Percentiles rank a stretch among this genome's conserved stretches.
These are phyloP conservation scores for Talaromyces wortmannii DNA, from an alignment of 495 filamentous ascomycete genomes.

Conservation along the genomic window DNA sequence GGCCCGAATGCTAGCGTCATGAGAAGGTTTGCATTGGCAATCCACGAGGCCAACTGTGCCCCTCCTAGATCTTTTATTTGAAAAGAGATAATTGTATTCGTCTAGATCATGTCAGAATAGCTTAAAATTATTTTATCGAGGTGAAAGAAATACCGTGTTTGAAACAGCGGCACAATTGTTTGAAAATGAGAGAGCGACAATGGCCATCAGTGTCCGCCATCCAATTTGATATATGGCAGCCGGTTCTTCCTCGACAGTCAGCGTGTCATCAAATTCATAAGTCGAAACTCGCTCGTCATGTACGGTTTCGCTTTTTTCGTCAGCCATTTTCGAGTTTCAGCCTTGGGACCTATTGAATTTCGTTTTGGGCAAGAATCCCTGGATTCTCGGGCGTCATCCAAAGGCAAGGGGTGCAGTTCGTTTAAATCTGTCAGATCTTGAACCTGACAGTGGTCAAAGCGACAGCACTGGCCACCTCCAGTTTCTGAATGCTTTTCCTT, in stretches of 20 bases:
- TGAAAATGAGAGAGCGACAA: not conserved
- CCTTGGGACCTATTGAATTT: too few relatives aligned
- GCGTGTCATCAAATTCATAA: not conserved
- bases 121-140: not conserved
- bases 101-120: not conserved
- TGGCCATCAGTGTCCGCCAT: not conserved
- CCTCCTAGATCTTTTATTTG: not conserved
- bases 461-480: too few relatives aligned
- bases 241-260: not conserved
- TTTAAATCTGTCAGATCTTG: too few relatives aligned
- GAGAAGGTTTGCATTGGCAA: not conserved
- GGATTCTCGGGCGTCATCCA: too few relatives aligned
- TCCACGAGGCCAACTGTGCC: not conserved
- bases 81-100: not conserved
- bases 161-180: not conserved
- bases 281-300: too few relatives aligned
- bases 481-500: too few relatives aligned
- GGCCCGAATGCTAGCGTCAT: not conserved
- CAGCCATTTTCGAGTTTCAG: too few relatives aligned
- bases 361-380: too few relatives aligned
- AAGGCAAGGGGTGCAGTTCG: too few relatives aligned
- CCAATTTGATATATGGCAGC: slow-evolving; percentile 1
- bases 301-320: too few relatives aligned
- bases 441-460: too few relatives aligned
- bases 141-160: not conserved